These are phyloP conservation scores for Cryptosporidium sp. DNA, from an alignment of 169 alveolate genomes.

Conservation along the genomic window DNA sequence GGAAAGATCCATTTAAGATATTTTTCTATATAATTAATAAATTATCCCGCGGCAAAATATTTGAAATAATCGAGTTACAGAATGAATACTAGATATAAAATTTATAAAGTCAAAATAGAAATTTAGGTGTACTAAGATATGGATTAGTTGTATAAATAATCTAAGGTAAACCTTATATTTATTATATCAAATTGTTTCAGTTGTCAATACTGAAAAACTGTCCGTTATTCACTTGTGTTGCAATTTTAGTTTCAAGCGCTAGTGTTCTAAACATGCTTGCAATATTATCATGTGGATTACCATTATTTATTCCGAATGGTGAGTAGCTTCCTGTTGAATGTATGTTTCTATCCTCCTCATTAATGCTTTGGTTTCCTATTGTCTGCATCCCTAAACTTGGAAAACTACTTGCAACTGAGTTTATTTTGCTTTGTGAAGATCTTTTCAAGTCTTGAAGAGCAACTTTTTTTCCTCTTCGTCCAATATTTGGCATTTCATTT, in stretches of 20 bases:
- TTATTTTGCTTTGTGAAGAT: conserved; percentile 6
- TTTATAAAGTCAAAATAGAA: not conserved
- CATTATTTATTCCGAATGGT: conserved; percentile 48
- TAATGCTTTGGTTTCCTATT: not conserved
- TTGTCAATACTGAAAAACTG: conserved; percentile 45
- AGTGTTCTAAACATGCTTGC: conserved; percentile 62
- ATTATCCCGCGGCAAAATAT: not conserved
- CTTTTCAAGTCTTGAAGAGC: conserved; percentile 33
- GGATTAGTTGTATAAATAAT: not conserved
- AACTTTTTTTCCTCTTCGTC: conserved; percentile 54
- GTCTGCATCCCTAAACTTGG: conserved; percentile 43
- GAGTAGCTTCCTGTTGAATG: conserved; percentile 51
- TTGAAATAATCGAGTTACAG: not conserved
- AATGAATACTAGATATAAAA: no score
- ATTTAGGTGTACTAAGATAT: not conserved
- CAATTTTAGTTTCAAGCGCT: conserved; percentile 55
- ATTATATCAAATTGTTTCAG: conserved; percentile 8
- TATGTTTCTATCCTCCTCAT: not conserved
- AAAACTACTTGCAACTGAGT: conserved; percentile 4
- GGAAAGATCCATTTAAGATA: not conserved
- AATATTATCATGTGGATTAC: conserved; percentile 68
- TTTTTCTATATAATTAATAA: not conserved
- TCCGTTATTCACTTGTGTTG: conserved; percentile 47
- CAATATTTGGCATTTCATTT: conserved; percentile 58
- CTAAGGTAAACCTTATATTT: not conserved